Percentiles rank a stretch among this genome's conserved stretches.
phyloP scores from a whole-genome alignment of 768 basidiomycete species.

The Pholiota molesta region DNA sequence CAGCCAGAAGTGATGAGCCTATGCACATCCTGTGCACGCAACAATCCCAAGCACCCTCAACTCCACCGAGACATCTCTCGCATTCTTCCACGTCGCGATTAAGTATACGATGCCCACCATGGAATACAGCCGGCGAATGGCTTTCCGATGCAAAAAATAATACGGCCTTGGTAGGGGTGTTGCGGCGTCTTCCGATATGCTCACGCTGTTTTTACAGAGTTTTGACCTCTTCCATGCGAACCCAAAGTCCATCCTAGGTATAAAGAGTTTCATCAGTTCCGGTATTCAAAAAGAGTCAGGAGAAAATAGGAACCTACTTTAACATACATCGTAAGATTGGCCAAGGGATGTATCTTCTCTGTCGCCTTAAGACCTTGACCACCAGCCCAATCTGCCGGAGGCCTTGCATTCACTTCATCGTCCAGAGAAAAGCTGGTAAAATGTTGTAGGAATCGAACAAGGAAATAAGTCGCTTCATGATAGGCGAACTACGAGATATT shows the following conservation, averaged over 20 bases:
- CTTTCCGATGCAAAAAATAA: too few relatives aligned
- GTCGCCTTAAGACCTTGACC: constrained; percentile 33
- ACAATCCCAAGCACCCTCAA: too few relatives aligned
- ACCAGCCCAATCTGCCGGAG: constrained; percentile 29
- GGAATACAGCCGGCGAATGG: too few relatives aligned
- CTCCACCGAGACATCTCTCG: too few relatives aligned
- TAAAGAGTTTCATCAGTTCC: background rate
- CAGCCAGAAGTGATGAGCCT: too few relatives aligned
- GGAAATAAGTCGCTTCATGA: constrained; percentile 59
- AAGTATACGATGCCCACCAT: too few relatives aligned
- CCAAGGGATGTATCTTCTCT: constrained; percentile 42
- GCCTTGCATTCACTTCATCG: constrained; percentile 33
- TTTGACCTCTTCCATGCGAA: constrained; percentile 5
- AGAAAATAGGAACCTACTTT: constrained; percentile 29
- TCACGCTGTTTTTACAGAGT: background rate
- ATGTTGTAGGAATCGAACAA: constrained; percentile 53
- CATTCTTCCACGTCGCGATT: too few relatives aligned
- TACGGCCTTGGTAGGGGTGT: too few relatives aligned
- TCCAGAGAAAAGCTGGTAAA: constrained; percentile 46
- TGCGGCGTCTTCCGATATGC: too few relatives aligned
- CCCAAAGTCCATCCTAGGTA: constrained; percentile 3
- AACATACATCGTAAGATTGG: constrained; percentile 47
- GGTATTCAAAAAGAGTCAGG: too few relatives aligned
- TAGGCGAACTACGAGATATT: constrained; percentile 58
- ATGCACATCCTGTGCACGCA: too few relatives aligned